Conservation (phyloP, 495 filamentous ascomycete genomes). For the Astrothelium subdiscretum region DNA sequence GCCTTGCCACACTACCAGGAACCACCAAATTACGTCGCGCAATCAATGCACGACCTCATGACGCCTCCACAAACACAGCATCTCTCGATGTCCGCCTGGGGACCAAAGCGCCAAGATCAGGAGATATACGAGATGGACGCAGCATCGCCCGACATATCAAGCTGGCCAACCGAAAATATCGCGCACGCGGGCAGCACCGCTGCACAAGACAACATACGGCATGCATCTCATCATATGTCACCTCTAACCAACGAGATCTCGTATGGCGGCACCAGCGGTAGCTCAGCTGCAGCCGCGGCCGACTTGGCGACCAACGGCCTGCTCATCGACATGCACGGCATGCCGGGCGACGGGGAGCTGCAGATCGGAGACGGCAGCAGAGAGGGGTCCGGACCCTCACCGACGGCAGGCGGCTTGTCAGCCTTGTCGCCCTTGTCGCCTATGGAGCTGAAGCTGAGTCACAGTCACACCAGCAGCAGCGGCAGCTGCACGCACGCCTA, state of each 20-base stretch:
- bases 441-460: background rate
- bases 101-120: background rate
- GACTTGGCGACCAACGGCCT: background rate
- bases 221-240: background rate
- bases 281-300: background rate
- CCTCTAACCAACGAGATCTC: background rate
- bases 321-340: background rate
- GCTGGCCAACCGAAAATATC: conserved; percentile 2
- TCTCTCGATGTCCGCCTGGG: background rate
- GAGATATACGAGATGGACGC: background rate
- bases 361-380: background rate
- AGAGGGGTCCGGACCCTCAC: background rate
- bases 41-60: background rate
- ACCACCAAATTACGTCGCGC: background rate
- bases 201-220: background rate
- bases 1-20: background rate
- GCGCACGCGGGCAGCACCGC: background rate
- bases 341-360: background rate
- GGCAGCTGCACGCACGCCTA: background rate
- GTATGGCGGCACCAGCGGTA: background rate
- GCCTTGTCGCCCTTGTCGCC: conserved; percentile 3
- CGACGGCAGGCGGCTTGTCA: background rate
- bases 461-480: background rate
- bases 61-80: background rate
- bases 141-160: background rate